A percentile compares a stretch with the other conserved stretches of the same genome.
Conservation (phyloP, 306 rosid genomes). For the Malus asiatica region DNA sequence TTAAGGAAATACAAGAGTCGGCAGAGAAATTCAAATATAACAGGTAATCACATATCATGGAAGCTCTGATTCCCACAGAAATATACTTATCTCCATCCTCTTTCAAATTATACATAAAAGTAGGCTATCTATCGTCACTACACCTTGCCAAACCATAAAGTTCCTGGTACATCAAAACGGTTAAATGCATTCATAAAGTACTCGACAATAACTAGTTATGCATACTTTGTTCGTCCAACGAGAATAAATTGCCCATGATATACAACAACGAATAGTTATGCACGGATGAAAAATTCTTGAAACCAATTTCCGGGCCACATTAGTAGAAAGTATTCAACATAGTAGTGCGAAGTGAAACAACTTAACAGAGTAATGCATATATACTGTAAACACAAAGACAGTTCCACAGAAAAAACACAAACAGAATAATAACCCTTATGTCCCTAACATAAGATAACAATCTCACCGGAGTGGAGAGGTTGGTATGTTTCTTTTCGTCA, state of each 20-base stretch:
- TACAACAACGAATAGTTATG: not conserved
- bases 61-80: not conserved
- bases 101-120: not conserved
- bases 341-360: not conserved
- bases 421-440: not conserved
- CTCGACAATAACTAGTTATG: not conserved
- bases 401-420: not conserved
- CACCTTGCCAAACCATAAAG: not conserved
- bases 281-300: not conserved
- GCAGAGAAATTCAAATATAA: not conserved
- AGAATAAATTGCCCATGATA: not conserved
- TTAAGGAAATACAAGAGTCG: not conserved
- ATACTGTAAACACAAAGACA: not conserved
- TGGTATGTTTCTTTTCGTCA: constrained; percentile 21
- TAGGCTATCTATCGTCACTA: not conserved
- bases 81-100: not conserved
- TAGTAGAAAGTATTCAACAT: not conserved
- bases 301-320: not conserved
- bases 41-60: not conserved
- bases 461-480: constrained; percentile 48
- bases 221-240: not conserved
- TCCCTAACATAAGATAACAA: not conserved
- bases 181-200: not conserved
- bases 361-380: not conserved
- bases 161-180: not conserved